phyloP scores from a whole-genome alignment of 495 filamentous ascomycete species.

The Penicillium goetzii region DNA sequence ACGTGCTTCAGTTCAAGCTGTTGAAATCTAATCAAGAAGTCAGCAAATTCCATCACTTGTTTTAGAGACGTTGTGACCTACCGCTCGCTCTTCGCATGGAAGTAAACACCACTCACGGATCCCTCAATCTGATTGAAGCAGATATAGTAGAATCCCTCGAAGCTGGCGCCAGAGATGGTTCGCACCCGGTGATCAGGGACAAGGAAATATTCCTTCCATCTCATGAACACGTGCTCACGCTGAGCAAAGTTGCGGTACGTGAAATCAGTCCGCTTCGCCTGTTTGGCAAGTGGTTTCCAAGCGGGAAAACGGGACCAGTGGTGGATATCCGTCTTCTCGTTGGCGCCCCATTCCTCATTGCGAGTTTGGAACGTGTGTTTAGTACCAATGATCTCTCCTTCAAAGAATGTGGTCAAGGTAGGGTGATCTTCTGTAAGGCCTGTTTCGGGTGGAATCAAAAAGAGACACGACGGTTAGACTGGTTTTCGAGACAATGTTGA shows the following conservation, averaged over 20 bases:
- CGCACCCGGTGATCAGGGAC: constrained; percentile 92
- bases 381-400: constrained; percentile 95
- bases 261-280: constrained; percentile 77
- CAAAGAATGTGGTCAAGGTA: constrained; percentile 95
- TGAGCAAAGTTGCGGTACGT: constrained; percentile 69
- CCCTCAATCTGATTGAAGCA: constrained; percentile 94
- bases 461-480: constrained; percentile 13
- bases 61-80: constrained; percentile 48
- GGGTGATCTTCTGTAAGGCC: constrained; percentile 95
- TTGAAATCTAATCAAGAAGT: constrained; percentile 67
- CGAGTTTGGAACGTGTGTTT: constrained; percentile 93
- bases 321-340: constrained; percentile 86
- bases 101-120: constrained; percentile 90
- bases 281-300: constrained; percentile 77
- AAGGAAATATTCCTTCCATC: constrained; percentile 99
- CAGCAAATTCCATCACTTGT: not conserved
- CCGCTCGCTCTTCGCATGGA: constrained; percentile 96
- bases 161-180: constrained; percentile 90
- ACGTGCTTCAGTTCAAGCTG: constrained; percentile 90
- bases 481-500: constrained; percentile 24
- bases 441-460: constrained; percentile 35
- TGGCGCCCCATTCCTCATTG: constrained; percentile 88
- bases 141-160: constrained; percentile 99
- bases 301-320: constrained; percentile 93
- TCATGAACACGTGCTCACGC: constrained; percentile 95